Evolutionary conservation across 805 yeast genomes (phyloP), one percentile per base, ranked within the genome.

Genomic region (Cyberlindnera japonica): DNA sequence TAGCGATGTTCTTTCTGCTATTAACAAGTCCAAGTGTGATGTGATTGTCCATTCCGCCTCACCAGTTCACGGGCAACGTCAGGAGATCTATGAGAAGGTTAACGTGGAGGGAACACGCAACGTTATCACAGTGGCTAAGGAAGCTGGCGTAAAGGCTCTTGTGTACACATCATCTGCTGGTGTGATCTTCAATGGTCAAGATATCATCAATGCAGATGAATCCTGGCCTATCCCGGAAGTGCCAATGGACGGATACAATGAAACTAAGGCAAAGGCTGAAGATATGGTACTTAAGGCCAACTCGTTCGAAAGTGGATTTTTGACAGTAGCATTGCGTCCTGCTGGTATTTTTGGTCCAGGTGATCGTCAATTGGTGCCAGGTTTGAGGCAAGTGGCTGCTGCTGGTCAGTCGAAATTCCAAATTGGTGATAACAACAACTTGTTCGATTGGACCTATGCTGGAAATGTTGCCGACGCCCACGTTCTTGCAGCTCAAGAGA

Each of bases 341-440:
- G 96, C 99, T 1, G 99, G 99, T 28, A 89, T 93, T 35, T 93
- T 93, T 67, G 99, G 99, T 5, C 99, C 98, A 6, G 98, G 99
- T 32, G 99, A 93, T 62, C 78, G 99, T 45, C 99, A 93, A 62
- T 68, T 93, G 56, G 93, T 93, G 33, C 99, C 99, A 11, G 95
- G 95, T 3, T 69, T 93, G 44, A 78, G 96, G 57, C 74, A 74
- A 13, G 96, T 87, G 32, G 89, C 95, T 3, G 74, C 74, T 43
- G 67, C 77, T 40, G 95, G 95, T 8, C 96, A 91, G 62, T 83
- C 93, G 17, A 84, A 84, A 62, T 87, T 87, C 63, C 99, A 93
- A 65, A 71, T 93, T 35, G 99, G 99, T 50, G 95, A 88, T 60
- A 93, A 93, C 65, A 79, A 85, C 61, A 93, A 93, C 59, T 65